A percentile compares a stretch with the other conserved stretches of the same genome.
These are phyloP conservation scores for Jacaranda mimosifolia DNA, from an alignment of 257 asterid species.

Conservation along the genomic window DNA sequence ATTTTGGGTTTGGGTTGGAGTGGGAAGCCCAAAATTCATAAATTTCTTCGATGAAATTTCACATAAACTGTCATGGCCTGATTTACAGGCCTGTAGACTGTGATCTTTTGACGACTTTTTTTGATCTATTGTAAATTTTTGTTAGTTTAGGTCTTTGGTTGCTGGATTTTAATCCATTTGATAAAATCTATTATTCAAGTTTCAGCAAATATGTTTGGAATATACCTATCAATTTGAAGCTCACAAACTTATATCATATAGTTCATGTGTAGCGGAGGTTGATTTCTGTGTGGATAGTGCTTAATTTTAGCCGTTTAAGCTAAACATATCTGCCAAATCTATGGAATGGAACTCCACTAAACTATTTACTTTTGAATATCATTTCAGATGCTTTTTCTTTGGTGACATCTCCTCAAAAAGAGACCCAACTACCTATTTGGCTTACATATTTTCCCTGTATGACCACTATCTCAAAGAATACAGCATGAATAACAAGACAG, in stretches of 20 bases:
- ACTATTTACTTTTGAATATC: constrained; percentile 18
- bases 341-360: constrained; percentile 18
- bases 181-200: neutral
- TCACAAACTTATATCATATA: constrained; percentile 10
- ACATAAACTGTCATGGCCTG: neutral
- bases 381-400: constrained; percentile 88
- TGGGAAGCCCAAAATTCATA: too few relatives aligned
- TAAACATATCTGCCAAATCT: constrained; percentile 5
- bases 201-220: neutral
- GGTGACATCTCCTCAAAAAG: constrained; percentile 95
- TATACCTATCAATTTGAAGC: neutral
- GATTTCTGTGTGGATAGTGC: neutral
- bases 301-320: neutral
- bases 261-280: constrained; percentile 5
- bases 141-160: neutral
- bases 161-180: neutral
- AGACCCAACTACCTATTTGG: constrained; percentile 76
- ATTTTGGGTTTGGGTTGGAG: too few relatives aligned
- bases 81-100: neutral
- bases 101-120: constrained; percentile 7
- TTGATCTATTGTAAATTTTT: constrained; percentile 8
- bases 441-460: constrained; percentile 61
- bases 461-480: constrained; percentile 68
- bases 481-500: constrained; percentile 35
- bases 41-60: neutral